Percentiles rank a stretch among this genome's conserved stretches.
Conservation (phyloP, 2,329 filamentous ascomycete genomes). For the Paecilomyces niveus region DNA sequence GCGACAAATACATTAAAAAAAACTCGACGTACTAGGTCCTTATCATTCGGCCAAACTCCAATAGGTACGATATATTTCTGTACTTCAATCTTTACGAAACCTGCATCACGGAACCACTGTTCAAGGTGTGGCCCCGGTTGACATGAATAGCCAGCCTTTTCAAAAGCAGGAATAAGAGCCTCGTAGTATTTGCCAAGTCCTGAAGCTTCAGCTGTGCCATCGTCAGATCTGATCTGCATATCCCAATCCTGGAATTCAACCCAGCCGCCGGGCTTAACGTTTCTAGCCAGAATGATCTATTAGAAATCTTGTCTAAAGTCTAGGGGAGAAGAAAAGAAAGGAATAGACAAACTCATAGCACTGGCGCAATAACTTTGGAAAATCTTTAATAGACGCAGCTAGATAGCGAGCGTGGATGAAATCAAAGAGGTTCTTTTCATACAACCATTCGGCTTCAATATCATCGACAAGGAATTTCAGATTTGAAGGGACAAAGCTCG, state of each 20-base stretch:
- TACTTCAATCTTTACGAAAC: slow-evolving; percentile 13
- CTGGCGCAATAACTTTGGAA: slow-evolving; percentile 43
- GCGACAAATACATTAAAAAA: no score
- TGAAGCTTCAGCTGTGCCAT: slow-evolving; percentile 7
- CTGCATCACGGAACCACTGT: slow-evolving; percentile 11
- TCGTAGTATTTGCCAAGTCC: background rate
- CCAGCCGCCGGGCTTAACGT: slow-evolving; percentile 26
- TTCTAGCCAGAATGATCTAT: background rate
- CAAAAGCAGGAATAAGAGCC: background rate
- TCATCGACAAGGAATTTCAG: slow-evolving; percentile 53
- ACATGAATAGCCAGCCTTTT: background rate
- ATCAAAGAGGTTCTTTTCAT: slow-evolving; percentile 44
- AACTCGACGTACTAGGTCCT: background rate
- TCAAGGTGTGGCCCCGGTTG: slow-evolving; percentile 4
- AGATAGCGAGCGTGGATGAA: slow-evolving; percentile 55
- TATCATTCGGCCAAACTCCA: slow-evolving; percentile 11
- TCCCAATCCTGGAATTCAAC: slow-evolving; percentile 33
- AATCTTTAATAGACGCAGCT: slow-evolving; percentile 50
- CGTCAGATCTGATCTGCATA: slow-evolving; percentile 14
- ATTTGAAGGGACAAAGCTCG: slow-evolving; percentile 43
- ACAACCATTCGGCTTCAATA: slow-evolving; percentile 50
- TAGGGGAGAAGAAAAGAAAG: background rate
- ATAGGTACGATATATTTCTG: slow-evolving; percentile 14
- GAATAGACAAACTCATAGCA: slow-evolving; percentile 35
- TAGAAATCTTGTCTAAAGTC: background rate